Evolutionary conservation across 768 basidiomycete genomes (phyloP).

Genomic region (Filobasidium floriforme): DNA sequence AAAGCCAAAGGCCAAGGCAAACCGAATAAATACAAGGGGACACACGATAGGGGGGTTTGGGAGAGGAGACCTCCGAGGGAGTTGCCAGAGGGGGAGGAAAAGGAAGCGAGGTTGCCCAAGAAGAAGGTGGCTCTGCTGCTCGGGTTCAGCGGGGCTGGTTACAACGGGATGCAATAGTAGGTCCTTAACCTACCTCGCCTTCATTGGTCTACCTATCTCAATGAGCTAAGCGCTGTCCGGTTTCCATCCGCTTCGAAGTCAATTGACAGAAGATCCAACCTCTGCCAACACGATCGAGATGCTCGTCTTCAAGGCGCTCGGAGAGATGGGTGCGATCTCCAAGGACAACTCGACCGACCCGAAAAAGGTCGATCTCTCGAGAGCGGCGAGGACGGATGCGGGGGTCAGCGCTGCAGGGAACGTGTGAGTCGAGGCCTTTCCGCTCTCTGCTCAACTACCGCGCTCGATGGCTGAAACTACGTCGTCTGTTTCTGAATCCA

Average conservation of each 20-base stretch:
- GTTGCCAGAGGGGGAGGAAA: slow-evolving; percentile 11
- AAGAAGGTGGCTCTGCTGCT: slow-evolving; percentile 69
- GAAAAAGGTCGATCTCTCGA: slow-evolving; percentile 72
- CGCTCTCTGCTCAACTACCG: too few species aligned
- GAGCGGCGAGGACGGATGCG: slow-evolving; percentile 91
- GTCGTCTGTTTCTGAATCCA: background rate
- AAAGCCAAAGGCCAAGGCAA: too few species aligned
- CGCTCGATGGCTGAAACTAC: background rate
- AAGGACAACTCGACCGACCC: slow-evolving; percentile 87
- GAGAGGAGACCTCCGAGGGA: background rate
- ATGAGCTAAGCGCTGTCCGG: too few species aligned
- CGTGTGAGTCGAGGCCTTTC: slow-evolving; percentile 54
- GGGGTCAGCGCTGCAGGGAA: slow-evolving; percentile 97
- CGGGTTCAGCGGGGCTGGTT: slow-evolving; percentile 87
- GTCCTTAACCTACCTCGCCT: slow-evolving; percentile 43
- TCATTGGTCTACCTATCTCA: background rate
- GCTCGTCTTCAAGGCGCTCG: slow-evolving; percentile 74
- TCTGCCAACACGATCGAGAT: slow-evolving; percentile 79
- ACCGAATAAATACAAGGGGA: background rate
- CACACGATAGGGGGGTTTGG: background rate
- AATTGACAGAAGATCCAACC: slow-evolving; percentile 55
- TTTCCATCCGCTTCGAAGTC: slow-evolving; percentile 9
- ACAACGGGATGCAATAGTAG: slow-evolving; percentile 93
- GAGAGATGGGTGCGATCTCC: slow-evolving; percentile 86
- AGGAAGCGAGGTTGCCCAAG: slow-evolving; percentile 33